phyloP scores from a whole-genome alignment of 768 basidiomycete species.

The Naganishia vishniacii region DNA sequence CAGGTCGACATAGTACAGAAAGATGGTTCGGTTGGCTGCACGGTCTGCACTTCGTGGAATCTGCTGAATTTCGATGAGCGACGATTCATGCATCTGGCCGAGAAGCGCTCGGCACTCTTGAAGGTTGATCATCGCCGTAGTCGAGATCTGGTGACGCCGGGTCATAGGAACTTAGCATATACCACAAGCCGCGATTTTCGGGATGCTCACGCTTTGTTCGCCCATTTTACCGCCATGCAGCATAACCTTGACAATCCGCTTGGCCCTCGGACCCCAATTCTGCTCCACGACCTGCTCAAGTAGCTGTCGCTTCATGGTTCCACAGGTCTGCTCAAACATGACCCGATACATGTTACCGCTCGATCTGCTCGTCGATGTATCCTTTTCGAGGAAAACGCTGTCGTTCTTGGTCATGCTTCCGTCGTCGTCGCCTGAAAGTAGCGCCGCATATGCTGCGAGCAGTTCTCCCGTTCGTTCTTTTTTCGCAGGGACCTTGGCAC shows the following conservation, averaged over 20 bases:
- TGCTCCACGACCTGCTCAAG: constrained; percentile 75
- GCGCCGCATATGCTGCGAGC: constrained; percentile 73
- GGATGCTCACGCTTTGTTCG: constrained; percentile 72
- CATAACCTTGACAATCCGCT: constrained; percentile 72
- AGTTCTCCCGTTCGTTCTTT: constrained; percentile 57
- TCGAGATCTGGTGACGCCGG: constrained; percentile 63
- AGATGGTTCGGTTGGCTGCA: constrained; percentile 63
- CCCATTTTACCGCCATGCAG: constrained; percentile 83
- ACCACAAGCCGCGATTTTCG: background rate
- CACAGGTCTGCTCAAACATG: constrained; percentile 68
- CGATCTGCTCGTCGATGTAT: constrained; percentile 52
- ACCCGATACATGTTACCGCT: constrained; percentile 60
- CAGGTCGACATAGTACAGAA: constrained; percentile 90
- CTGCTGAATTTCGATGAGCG: constrained; percentile 83
- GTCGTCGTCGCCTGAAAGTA: constrained; percentile 75
- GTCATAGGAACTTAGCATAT: background rate
- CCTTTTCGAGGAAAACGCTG: constrained; percentile 64
- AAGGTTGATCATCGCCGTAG: constrained; percentile 83
- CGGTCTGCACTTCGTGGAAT: constrained; percentile 78
- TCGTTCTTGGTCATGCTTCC: constrained; percentile 62
- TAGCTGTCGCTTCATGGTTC: constrained; percentile 63
- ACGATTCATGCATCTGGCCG: constrained; percentile 70
- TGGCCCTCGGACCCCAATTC: constrained; percentile 73
- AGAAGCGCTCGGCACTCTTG: constrained; percentile 79
- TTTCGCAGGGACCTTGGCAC: constrained; percentile 56